phyloP scores from a whole-genome alignment of 1,284 basidiomycete genomes.

The Taiwanofungus camphoratus region DNA sequence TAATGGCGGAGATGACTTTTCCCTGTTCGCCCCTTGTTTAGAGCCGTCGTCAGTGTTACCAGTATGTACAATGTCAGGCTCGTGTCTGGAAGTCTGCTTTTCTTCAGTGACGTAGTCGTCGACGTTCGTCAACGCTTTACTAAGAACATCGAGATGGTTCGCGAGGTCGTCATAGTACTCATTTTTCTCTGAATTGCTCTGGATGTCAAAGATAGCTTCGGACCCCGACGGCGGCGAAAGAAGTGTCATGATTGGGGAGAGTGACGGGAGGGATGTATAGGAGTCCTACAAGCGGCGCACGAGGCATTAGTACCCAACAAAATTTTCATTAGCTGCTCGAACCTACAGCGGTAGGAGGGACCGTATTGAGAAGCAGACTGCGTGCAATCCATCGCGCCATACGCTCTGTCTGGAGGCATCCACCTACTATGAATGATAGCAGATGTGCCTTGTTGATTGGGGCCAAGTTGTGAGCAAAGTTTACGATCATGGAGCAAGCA shows the following conservation, averaged over 20 bases:
- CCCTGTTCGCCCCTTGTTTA: conserved; percentile 23
- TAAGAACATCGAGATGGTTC: conserved; percentile 48
- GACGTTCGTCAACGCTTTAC: conserved; percentile 50
- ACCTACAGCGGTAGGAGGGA: conserved; percentile 13
- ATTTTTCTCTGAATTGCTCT: conserved; percentile 33
- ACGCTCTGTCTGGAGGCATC: conserved; percentile 41
- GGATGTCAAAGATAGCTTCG: conserved; percentile 37
- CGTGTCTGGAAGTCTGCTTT: conserved; percentile 17
- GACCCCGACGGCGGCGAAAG: conserved; percentile 29
- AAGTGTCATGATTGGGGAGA: conserved; percentile 25
- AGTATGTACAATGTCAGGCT: conserved; percentile 5
- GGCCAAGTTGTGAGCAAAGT: conserved; percentile 27
- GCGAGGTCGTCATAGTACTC: conserved; percentile 60
- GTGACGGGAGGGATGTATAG: conserved; percentile 17
- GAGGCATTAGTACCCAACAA: background rate
- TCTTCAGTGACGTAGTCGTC: conserved; percentile 50
- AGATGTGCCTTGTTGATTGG: conserved; percentile 40
- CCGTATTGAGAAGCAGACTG: conserved; percentile 19
- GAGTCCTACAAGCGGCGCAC: conserved; percentile 2
- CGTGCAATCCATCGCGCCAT: conserved; percentile 54
- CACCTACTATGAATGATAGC: conserved; percentile 46
- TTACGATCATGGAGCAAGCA: conserved; percentile 40
- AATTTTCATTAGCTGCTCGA: background rate
- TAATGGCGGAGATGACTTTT: conserved; percentile 36
- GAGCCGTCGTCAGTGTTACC: conserved; percentile 3